Evolutionary conservation across 805 yeast genomes (phyloP), one percentile per base, ranked within the genome.

Genomic region (Nakazawaea molendinolei): DNA sequence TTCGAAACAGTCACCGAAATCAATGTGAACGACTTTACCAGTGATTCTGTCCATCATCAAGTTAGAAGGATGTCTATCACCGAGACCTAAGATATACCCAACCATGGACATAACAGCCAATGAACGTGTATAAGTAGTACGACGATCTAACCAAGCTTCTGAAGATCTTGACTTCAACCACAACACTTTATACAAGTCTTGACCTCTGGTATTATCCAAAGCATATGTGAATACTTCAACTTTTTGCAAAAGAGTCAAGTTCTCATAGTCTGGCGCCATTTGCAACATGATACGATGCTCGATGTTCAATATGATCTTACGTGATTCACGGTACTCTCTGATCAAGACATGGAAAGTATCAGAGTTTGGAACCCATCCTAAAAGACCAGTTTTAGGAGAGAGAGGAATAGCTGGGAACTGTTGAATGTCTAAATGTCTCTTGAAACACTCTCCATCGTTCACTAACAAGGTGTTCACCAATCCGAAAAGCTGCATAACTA

Each of bases 51-150:
- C 95, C 60, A 92, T 73, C 97, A 92, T 86, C 60, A 92, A 70
- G 53, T 92, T 92, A 21, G 97, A 86, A 19, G 98, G 98, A 59
- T 92, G 99, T 43, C 99, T 76, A 56, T 92, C 99, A 42, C 99
- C 99, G 15, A 92, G 68, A 10, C 99, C 99, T 17, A 92, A 67
- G 36, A 92, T 90, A 56, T 92, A 92, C 2, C 99, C 99, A 28
- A 83, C 95, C 96, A 92, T 92, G 0, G 97, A 90, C 97, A 92
- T 94, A 5, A 86, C 96, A 0, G 98, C 98, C 45, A 92, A 66
- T 0, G 97, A 92, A 39, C 98, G 69, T 0, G 97, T 90, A 53
- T 92, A 92, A 2, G 95, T 89, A 0, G 97, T 90, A 55, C 99
- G 78, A 49, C 99, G 76, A 53, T 92, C 97, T 26, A 92, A 67